Percentiles rank a stretch among this genome's conserved stretches.
Conservation (phyloP, 257 asterid genomes). For the Coffea canephora region DNA sequence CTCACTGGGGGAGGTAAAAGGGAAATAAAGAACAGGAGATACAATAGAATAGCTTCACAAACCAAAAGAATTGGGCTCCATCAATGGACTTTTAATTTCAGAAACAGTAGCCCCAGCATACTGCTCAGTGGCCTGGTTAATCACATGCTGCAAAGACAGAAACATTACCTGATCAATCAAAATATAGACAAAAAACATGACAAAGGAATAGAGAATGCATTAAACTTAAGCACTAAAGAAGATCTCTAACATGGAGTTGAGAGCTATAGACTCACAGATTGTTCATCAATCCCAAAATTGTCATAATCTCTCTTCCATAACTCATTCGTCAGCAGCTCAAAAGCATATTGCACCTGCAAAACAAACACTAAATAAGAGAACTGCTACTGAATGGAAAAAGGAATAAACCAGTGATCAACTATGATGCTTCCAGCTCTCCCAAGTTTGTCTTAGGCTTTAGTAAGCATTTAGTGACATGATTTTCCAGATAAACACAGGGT, state of each 20-base stretch:
- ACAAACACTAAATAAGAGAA: slow-evolving; percentile 11
- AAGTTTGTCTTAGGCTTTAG: not conserved
- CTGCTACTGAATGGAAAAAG: not conserved
- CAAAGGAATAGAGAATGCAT: not conserved
- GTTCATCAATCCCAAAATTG: slow-evolving; percentile 70
- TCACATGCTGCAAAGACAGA: slow-evolving; percentile 50
- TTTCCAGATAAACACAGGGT: no score
- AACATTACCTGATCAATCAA: not conserved
- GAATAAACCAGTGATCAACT: not conserved
- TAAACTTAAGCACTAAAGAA: not conserved
- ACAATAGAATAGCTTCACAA: slow-evolving; percentile 31
- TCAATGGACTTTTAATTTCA: slow-evolving; percentile 59
- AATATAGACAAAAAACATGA: not conserved
- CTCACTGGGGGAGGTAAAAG: slow-evolving; percentile 2
- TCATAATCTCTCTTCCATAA: slow-evolving; percentile 95
- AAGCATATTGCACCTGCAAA: slow-evolving; percentile 89
- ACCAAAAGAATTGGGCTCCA: slow-evolving; percentile 63
- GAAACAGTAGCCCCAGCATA: slow-evolving; percentile 46
- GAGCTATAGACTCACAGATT: slow-evolving; percentile 47
- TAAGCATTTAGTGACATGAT: not conserved
- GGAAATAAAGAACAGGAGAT: slow-evolving; percentile 3
- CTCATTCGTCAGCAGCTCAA: slow-evolving; percentile 77
- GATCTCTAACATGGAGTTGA: not conserved
- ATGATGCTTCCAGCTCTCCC: not conserved
- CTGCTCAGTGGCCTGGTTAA: slow-evolving; percentile 54